These are phyloP conservation scores for Phylloporus arenicola DNA, from an alignment of 768 basidiomycete species.

Conservation along the genomic window DNA sequence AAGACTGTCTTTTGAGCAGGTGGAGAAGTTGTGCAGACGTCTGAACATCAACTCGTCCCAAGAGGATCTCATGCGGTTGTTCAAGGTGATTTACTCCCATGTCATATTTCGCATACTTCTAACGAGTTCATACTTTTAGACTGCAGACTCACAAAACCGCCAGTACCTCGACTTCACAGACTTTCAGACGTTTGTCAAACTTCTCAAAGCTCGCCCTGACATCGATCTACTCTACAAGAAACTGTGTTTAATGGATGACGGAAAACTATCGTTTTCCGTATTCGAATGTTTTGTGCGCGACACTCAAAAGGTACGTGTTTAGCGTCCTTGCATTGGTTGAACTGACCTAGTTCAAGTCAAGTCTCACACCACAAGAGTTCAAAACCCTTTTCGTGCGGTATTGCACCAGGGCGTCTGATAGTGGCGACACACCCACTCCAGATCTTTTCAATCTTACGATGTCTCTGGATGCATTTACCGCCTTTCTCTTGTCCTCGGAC, in stretches of 20 bases:
- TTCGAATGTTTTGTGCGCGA: conserved; percentile 51
- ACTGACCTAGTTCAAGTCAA: conserved; percentile 29
- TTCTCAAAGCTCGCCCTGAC: conserved; percentile 82
- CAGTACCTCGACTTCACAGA: conserved; percentile 69
- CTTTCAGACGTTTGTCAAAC: conserved; percentile 78
- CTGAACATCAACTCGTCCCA: conserved; percentile 58
- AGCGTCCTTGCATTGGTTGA: not conserved
- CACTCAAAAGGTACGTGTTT: conserved; percentile 42
- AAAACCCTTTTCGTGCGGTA: conserved; percentile 35
- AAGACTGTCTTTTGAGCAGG: conserved; percentile 62
- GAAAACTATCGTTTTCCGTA: conserved; percentile 31
- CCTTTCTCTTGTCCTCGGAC: conserved; percentile 76
- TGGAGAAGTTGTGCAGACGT: conserved; percentile 63
- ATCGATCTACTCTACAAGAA: conserved; percentile 59
- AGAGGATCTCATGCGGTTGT: conserved; percentile 51
- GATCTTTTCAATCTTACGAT: conserved; percentile 13
- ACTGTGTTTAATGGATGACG: conserved; percentile 29
- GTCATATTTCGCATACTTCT: not conserved
- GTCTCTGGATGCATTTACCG: conserved; percentile 63
- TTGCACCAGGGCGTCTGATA: conserved; percentile 11
- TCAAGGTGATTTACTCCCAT: conserved; percentile 40
- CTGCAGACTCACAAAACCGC: conserved; percentile 51
- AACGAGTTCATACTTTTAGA: conserved; percentile 34
- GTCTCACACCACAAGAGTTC: conserved; percentile 31
- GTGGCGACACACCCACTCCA: not conserved